Conservation (phyloP, 495 filamentous ascomycete species). For the Annulohypoxylon nitens region DNA sequence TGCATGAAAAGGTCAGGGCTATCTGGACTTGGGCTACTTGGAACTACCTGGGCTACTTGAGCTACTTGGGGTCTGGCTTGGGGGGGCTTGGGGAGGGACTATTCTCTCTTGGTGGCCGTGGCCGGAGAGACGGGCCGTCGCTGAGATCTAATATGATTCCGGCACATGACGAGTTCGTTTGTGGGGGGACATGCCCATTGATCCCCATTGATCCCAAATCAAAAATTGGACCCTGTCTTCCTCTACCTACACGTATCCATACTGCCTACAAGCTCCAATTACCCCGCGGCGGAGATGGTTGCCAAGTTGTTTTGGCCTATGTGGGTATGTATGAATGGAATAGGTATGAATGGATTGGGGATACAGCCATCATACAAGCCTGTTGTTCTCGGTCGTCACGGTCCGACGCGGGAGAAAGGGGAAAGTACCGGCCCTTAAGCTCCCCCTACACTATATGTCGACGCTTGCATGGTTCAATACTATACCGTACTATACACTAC, state of each 20-base stretch:
- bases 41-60: no score
- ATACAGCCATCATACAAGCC: constrained; percentile 49
- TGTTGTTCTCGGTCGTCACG: constrained; percentile 62
- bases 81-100: constrained; percentile 2
- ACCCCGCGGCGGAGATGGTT: constrained; percentile 54
- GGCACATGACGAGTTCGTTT: constrained; percentile 47
- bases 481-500: constrained; percentile 1
- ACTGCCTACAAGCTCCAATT: constrained; percentile 45
- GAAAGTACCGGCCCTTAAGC: constrained; percentile 48
- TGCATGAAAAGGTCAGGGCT: constrained; percentile 24
- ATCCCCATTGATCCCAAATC: constrained; percentile 19
- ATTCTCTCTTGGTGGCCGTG: constrained; percentile 36
- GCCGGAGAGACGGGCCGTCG: constrained; percentile 54
- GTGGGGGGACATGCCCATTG: constrained; percentile 35
- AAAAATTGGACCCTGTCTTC: constrained; percentile 38
- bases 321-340: constrained; percentile 41
- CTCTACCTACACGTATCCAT: constrained; percentile 15
- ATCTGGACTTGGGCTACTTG: not conserved
- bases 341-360: constrained; percentile 42
- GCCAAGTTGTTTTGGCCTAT: constrained; percentile 38
- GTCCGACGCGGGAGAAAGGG: constrained; percentile 63
- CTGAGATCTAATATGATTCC: constrained; percentile 47
- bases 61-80: not conserved
- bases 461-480: constrained; percentile 6
- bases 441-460: constrained; percentile 26